Evolutionary conservation across 2,329 filamentous ascomycete species (phyloP), one percentile per base, ranked within the genome.

Genomic region (Scedosporium minutisporum): DNA sequence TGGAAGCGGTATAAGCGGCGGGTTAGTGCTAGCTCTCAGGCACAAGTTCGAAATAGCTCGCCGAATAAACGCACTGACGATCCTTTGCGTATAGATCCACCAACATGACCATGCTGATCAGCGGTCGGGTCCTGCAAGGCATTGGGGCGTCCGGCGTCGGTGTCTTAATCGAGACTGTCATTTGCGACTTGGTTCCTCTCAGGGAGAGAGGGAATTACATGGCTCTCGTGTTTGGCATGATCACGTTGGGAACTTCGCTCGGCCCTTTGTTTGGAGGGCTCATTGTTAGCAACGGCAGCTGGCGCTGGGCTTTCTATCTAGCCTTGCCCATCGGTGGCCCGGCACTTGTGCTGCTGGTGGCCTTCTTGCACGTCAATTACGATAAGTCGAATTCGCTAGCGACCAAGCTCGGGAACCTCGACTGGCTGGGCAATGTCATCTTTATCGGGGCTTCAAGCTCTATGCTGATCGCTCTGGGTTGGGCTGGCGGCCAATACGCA

Each of bases 401-500:
- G 1, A 55, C 62, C 12, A 66, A 64, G 21, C 62, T 72, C 6
- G 61, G 18, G 9, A 65, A 64, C 1, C 68, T 78, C 57, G 80
- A 84, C 65, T 76, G 68, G 53, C 57, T 71, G 0, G 80, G 79
- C 1, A 78, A 75, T 21, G 58, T 65, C 14, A 62, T 81, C 0
- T 70, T 81, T 33, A 73, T 76, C 1, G 70, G 66, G 0, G 71
- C 73, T 0, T 76, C 78, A 0, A 68, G 68, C 2, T 46, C 42
- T 46, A 9, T 81, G n/a, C 67, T 82, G 0, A 70, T 83, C 0
- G 79, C 80, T 21, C 70, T 83, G 6, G 78, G 81, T 63, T 82
- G 78, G 78, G 77, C 77, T 33, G 77, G 76, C 7, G 70, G 69
- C 42, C 72, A 71, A 62, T 76, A 77, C 55, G 62, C 65, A 4